phyloP scores from a whole-genome alignment of 192 early-diverging fungal species.

The Backusella parvicylindrica region DNA sequence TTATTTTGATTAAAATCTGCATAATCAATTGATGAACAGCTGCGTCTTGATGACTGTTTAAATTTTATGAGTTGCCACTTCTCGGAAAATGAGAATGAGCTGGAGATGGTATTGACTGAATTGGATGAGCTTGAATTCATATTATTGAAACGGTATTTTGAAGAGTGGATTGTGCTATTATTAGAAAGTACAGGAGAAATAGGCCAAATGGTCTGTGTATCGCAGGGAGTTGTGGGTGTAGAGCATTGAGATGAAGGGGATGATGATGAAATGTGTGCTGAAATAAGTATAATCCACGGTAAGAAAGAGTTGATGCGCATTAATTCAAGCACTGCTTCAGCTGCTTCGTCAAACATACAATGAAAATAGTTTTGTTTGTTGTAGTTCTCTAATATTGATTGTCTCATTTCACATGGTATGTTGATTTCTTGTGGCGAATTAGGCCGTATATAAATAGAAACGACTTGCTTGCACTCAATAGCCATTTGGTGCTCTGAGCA shows the following conservation, averaged over 20 bases:
- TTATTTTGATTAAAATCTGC: background rate
- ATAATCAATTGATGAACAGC: conserved; percentile 1
- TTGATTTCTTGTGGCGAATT: conserved; percentile 33
- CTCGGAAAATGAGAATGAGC: background rate
- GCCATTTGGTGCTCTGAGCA: background rate
- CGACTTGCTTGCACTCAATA: conserved; percentile 5
- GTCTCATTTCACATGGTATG: conserved; percentile 34
- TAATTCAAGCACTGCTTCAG: conserved; percentile 23
- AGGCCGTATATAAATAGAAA: conserved; percentile 18
- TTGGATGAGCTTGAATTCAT: background rate
- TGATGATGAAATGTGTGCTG: background rate
- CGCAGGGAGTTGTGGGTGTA: background rate
- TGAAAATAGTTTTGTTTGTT: conserved; percentile 13
- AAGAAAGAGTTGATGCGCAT: conserved; percentile 33
- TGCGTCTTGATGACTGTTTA: background rate
- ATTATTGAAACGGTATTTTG: background rate
- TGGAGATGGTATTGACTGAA: background rate
- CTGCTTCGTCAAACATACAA: conserved; percentile 11
- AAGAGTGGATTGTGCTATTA: background rate
- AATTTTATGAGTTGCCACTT: conserved; percentile 4
- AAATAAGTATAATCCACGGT: conserved; percentile 18
- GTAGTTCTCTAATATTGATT: conserved; percentile 16
- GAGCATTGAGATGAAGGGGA: background rate
- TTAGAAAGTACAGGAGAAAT: background rate
- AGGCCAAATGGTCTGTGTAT: background rate